A percentile compares a stretch with the other conserved stretches of the same genome.
Evolutionary conservation across 805 yeast genomes (phyloP).

Genomic region (Cyberlindnera americana): DNA sequence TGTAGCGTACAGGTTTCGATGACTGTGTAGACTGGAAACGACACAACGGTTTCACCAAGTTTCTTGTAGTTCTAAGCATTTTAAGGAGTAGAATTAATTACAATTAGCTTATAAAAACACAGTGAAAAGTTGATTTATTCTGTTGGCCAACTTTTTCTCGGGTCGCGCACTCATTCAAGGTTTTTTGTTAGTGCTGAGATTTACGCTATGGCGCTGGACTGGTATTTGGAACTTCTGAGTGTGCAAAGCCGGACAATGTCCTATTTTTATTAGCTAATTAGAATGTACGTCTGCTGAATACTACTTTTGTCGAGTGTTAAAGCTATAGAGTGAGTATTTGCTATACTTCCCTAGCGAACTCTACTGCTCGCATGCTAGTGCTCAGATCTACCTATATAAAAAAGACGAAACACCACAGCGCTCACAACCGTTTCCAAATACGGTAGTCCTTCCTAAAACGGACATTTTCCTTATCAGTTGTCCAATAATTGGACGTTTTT

Average conservation of each 20-base stretch:
- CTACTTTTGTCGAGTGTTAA: too few relatives aligned
- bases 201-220: slow-evolving; percentile 13
- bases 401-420: too few relatives aligned
- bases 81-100: neutral
- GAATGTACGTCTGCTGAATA: neutral
- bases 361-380: neutral
- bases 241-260: too few relatives aligned
- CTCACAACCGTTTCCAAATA: slow-evolving; percentile 1
- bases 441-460: slow-evolving; percentile 9
- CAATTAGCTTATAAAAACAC: too few relatives aligned
- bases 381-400: slow-evolving; percentile 5
- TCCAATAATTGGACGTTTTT: slow-evolving; percentile 11
- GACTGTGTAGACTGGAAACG: slow-evolving; percentile 15
- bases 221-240: too few relatives aligned
- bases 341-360: too few relatives aligned
- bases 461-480: slow-evolving; percentile 12
- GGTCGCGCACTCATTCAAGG: too few relatives aligned
- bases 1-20: slow-evolving; percentile 2
- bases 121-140: too few relatives aligned
- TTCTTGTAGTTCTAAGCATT: slow-evolving; percentile 5
- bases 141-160: slow-evolving; percentile 6
- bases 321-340: too few relatives aligned
- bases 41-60: slow-evolving; percentile 2
- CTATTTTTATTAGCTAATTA: too few relatives aligned
- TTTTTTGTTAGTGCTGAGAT: slow-evolving; percentile 22